A percentile compares a stretch with the other conserved stretches of the same genome.
These are phyloP conservation scores for Castanea mollissima DNA, from an alignment of 306 rosid species.

Conservation along the genomic window DNA sequence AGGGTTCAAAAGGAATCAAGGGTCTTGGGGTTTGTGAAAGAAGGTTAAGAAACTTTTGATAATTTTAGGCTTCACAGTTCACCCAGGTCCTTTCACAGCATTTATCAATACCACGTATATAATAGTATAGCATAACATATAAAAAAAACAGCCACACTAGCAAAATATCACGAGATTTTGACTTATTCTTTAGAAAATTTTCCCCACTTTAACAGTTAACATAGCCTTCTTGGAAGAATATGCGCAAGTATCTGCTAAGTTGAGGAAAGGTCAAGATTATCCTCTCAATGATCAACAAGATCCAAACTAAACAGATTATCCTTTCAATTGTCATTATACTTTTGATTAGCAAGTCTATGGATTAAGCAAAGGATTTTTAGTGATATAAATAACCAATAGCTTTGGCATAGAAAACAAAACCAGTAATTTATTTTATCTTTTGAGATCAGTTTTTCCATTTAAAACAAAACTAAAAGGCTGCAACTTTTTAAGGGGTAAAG, in stretches of 20 bases:
- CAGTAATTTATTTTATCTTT: neutral
- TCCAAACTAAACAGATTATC: neutral
- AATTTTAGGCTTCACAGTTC: neutral
- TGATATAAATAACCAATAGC: neutral
- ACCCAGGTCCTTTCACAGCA: constrained; percentile 25
- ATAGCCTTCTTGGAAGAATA: neutral
- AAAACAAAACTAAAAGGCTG: neutral
- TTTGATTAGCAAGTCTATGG: too few species aligned
- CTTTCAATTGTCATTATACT: neutral
- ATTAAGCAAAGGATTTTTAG: neutral
- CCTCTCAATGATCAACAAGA: neutral
- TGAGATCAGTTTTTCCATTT: neutral
- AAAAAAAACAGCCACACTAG: constrained; percentile 17
- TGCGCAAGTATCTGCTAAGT: neutral
- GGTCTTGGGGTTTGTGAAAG: constrained; percentile 32
- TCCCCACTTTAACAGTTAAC: neutral
- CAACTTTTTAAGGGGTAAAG: neutral
- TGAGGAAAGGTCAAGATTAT: neutral
- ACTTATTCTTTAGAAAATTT: constrained; percentile 2
- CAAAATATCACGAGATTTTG: neutral
- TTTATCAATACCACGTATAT: constrained; percentile 10
- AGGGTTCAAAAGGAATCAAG: constrained; percentile 43
- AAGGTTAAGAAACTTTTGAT: constrained; percentile 20
- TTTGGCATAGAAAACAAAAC: neutral
- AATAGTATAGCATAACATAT: neutral